Conservation (phyloP, 257 asterid genomes). For the Cruciata laevipes region DNA sequence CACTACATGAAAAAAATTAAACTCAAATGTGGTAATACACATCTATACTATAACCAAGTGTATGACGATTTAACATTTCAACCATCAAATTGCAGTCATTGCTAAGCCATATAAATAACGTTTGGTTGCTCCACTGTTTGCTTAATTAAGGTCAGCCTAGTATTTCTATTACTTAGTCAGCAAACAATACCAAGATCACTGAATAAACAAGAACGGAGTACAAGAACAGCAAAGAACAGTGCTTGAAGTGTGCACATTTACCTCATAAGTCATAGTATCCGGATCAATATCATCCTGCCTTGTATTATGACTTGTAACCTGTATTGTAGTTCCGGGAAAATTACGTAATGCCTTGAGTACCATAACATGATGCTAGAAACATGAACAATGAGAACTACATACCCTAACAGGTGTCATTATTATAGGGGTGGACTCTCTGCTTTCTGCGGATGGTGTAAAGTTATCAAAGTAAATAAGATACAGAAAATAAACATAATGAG, state of each 20-base stretch:
- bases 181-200: not conserved
- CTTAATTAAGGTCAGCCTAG: not conserved
- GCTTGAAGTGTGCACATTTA: constrained; percentile 18
- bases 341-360: constrained; percentile 3
- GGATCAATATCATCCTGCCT: constrained; percentile 66
- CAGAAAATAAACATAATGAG: not conserved
- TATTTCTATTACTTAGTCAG: not conserved
- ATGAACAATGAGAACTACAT: constrained; percentile 15
- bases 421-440: constrained; percentile 34
- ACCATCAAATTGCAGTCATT: not conserved
- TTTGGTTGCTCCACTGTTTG: not conserved
- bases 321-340: constrained; percentile 20
- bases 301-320: constrained; percentile 36
- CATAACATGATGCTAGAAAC: constrained; percentile 17
- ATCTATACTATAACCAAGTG: not conserved
- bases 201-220: not conserved
- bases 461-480: constrained; percentile 5
- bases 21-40: not conserved
- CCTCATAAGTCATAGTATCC: constrained; percentile 87
- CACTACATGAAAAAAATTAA: not conserved
- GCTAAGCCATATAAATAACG: not conserved
- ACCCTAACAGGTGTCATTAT: constrained; percentile 54
- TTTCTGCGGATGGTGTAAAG: constrained; percentile 35
- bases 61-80: not conserved
- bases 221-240: not conserved